Base-by-base conservation (phyloP, 192 early-diverging fungal species). In the Coemansia sp. region DNA sequence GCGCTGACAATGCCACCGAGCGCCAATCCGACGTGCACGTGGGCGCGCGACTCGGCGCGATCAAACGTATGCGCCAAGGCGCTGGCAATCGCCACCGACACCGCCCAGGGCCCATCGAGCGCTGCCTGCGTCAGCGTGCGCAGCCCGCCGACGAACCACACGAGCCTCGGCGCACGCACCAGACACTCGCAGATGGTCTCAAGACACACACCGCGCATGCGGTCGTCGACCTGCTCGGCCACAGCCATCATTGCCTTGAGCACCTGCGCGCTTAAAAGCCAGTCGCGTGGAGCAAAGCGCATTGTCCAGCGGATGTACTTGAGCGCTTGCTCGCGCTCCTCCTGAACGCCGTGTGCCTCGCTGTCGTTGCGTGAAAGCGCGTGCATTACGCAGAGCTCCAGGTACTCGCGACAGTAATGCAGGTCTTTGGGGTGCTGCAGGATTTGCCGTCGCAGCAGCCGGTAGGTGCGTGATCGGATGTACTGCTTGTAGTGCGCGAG, bases 311-410 rank as follows among this genome's bases (percentile, higher is more conserved):
- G 65, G 11, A 73, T 40, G 47, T 66, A 81, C 57, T 77, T 81
- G 23, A 81, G 63, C 12, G 66, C 73, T 62, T 81, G 80, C 60
- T 81, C 80, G 30, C 80, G 56, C 66, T 81, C 80, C 46, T 57
- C 67, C 4, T 81, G 80, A 8, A 61, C 64, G 6, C 46, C 41
- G 40, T 81, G 80, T 9, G 59, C 64, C 3, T 41, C 42, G 45
- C 7, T 30, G 27, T 71, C 71, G n/a, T 73, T 70, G 9, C 63
- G 46, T 4, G 65, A 45, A 34, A 81, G 54, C 42, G 80, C 56
- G 49, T 66, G 66, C 38, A 70, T 66, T 8, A 77, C 53, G 40
- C 67, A 67, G 15, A 81, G 59, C 57, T 81, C 73, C 47, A 81
- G 34, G 42, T 67, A 81, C 58, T 53, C 61, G 12, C 53, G 42